A percentile compares a stretch with the other conserved stretches of the same genome.
phyloP scores from a whole-genome alignment of 768 basidiomycete genomes.

The Rhizopogon salebrosus region DNA sequence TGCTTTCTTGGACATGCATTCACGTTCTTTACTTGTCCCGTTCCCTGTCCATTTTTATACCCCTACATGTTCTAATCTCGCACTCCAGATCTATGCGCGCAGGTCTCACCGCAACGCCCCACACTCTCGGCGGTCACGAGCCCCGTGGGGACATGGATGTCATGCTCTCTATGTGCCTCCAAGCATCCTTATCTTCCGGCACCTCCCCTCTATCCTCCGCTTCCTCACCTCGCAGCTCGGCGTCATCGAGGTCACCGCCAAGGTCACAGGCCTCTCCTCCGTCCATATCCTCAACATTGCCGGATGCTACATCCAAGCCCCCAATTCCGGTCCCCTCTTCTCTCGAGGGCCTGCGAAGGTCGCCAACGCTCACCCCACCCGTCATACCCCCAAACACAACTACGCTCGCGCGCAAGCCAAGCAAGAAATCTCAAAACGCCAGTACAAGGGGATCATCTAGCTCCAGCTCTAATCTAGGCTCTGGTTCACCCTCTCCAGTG shows the following conservation, averaged over 20 bases:
- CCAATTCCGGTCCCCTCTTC: constrained; percentile 12
- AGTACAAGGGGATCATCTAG: background rate
- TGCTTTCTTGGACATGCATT: background rate
- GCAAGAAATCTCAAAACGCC: background rate
- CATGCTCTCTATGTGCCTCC: constrained; percentile 73
- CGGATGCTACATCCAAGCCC: constrained; percentile 4
- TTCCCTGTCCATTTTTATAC: constrained; percentile 1
- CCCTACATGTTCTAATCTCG: background rate
- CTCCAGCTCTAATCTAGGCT: background rate
- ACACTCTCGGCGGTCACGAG: constrained; percentile 42
- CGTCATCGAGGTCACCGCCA: constrained; percentile 11
- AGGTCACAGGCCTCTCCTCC: constrained; percentile 22
- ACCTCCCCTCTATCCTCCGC: constrained; percentile 6
- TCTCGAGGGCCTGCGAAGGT: constrained; percentile 16
- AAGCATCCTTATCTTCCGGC: constrained; percentile 43
- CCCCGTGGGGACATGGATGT: constrained; percentile 81
- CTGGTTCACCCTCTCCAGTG: background rate
- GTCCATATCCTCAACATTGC: constrained; percentile 12
- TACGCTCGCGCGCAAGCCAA: constrained; percentile 27
- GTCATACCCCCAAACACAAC: constrained; percentile 31
- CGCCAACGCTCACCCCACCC: constrained; percentile 36
- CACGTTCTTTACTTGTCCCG: background rate
- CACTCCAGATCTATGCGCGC: constrained; percentile 59
- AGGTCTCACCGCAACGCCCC: constrained; percentile 49
- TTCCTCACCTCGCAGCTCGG: constrained; percentile 9